Percentiles rank a stretch among this genome's conserved stretches.
These are phyloP conservation scores for Aspergillus baeticus DNA, from an alignment of 495 filamentous ascomycete genomes.

Conservation along the genomic window DNA sequence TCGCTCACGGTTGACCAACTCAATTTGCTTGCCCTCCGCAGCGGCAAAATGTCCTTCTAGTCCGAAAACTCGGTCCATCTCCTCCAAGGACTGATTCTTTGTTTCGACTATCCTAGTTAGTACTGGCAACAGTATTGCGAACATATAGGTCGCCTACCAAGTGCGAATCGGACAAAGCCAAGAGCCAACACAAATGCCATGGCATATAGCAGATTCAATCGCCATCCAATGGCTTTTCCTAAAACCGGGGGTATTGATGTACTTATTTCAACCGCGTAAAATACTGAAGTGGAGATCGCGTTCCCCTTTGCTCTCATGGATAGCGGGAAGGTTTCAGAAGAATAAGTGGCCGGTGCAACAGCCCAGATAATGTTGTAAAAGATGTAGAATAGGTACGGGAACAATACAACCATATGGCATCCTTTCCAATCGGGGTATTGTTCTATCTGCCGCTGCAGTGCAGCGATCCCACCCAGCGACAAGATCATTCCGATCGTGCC, in stretches of 20 bases:
- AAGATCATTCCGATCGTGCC: slow-evolving; percentile 61
- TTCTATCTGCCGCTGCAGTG: slow-evolving; percentile 52
- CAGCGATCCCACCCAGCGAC: slow-evolving; percentile 62
- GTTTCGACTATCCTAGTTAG: slow-evolving; percentile 17
- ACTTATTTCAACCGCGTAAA: slow-evolving; percentile 60
- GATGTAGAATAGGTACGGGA: slow-evolving; percentile 77
- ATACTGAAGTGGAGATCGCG: slow-evolving; percentile 28
- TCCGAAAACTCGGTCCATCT: slow-evolving; percentile 23
- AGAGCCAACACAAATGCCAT: slow-evolving; percentile 61
- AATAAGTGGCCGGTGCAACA: slow-evolving; percentile 21
- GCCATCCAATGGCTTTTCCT: slow-evolving; percentile 61
- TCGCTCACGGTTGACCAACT: neutral
- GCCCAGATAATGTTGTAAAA: slow-evolving; percentile 55
- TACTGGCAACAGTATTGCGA: neutral
- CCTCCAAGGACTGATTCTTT: slow-evolving; percentile 17
- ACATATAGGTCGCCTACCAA: slow-evolving; percentile 10
- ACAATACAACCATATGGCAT: slow-evolving; percentile 69
- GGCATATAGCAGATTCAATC: slow-evolving; percentile 71
- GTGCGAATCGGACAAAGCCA: slow-evolving; percentile 32
- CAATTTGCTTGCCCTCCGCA: neutral
- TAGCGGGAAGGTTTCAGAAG: slow-evolving; percentile 26
- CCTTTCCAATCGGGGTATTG: slow-evolving; percentile 35
- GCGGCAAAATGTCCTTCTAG: slow-evolving; percentile 20
- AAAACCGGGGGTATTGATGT: slow-evolving; percentile 70
- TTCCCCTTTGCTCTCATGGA: slow-evolving; percentile 30